Evolutionary conservation across 495 filamentous ascomycete genomes (phyloP).

Genomic region (Hyaloscypha bicolor): DNA sequence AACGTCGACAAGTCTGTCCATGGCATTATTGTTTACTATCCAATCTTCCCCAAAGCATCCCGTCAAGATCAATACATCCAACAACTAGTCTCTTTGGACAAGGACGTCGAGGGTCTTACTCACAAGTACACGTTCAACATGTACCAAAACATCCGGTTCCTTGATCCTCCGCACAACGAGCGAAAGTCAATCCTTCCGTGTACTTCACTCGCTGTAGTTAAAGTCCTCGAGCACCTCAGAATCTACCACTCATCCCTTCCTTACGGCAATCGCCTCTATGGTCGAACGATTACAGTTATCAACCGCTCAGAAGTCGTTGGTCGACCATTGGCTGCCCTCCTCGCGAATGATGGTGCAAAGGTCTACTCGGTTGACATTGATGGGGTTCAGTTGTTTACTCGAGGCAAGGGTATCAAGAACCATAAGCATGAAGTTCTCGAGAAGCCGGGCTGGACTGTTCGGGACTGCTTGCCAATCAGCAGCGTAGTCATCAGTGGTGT

Average conservation of each 20-base stretch:
- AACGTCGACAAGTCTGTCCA: slow-evolving; percentile 78
- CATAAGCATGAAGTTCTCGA: slow-evolving; percentile 82
- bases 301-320: slow-evolving; percentile 96
- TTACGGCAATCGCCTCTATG: slow-evolving; percentile 90
- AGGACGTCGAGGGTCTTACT: slow-evolving; percentile 95
- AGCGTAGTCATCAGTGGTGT: slow-evolving; percentile 96
- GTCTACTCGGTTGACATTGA: slow-evolving; percentile 94
- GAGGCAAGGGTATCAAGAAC: slow-evolving; percentile 81
- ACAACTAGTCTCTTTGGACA: slow-evolving; percentile 84
- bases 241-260: slow-evolving; percentile 97
- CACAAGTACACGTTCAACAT: slow-evolving; percentile 98
- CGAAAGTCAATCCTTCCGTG: slow-evolving; percentile 94
- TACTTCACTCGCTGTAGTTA: slow-evolving; percentile 92
- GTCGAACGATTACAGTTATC: slow-evolving; percentile 89
- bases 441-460: slow-evolving; percentile 65
- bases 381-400: slow-evolving; percentile 88
- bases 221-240: slow-evolving; percentile 91
- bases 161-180: slow-evolving; percentile 72
- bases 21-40: slow-evolving; percentile 98
- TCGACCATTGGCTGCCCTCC: slow-evolving; percentile 86
- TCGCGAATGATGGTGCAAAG: slow-evolving; percentile 93
- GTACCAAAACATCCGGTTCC: slow-evolving; percentile 96
- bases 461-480: slow-evolving; percentile 80
- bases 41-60: slow-evolving; percentile 77
- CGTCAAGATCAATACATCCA: slow-evolving; percentile 91